Evolutionary conservation across 306 rosid genomes (phyloP).

Genomic region (Erythrophleum fordii): DNA sequence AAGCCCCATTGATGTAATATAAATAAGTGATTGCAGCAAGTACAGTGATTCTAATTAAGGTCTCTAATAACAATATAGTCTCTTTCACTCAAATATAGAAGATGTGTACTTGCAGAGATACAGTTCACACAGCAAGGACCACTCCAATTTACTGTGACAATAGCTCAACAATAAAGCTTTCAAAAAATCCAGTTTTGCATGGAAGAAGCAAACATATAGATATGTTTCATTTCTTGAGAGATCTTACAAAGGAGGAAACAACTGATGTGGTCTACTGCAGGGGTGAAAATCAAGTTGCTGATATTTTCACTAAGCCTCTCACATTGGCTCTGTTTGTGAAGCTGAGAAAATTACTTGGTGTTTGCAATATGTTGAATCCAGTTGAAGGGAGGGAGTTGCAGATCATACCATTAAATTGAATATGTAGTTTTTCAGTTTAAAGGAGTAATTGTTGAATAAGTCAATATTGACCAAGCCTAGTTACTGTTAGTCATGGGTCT

Average conservation of each 20-base stretch:
- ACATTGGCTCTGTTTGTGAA: not conserved
- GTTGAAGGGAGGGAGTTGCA: not conserved
- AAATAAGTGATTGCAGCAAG: conserved; percentile 14
- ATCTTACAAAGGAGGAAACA: not conserved
- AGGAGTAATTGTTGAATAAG: not conserved
- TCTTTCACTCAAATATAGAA: conserved; percentile 19
- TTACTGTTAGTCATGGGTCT: not conserved
- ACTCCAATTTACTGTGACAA: not conserved
- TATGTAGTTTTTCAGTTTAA: not conserved
- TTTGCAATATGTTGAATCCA: not conserved
- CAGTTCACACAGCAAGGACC: not conserved
- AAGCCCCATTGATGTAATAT: not conserved
- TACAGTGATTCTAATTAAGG: conserved; percentile 27
- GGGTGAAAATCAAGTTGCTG: not conserved
- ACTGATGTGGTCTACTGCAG: not conserved
- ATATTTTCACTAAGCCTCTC: not conserved
- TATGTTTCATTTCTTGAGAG: not conserved
- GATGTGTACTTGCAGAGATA: not conserved
- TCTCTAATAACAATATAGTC: not conserved
- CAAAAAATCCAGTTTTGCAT: not conserved
- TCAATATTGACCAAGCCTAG: not conserved
- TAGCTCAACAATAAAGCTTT: not conserved
- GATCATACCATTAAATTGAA: not conserved
- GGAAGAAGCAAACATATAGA: not conserved
- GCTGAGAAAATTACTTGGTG: not conserved